Evolutionary conservation across 1,139 yeast genomes (phyloP), one percentile per base, ranked within the genome.

Genomic region (Sugiyamaella sp.): DNA sequence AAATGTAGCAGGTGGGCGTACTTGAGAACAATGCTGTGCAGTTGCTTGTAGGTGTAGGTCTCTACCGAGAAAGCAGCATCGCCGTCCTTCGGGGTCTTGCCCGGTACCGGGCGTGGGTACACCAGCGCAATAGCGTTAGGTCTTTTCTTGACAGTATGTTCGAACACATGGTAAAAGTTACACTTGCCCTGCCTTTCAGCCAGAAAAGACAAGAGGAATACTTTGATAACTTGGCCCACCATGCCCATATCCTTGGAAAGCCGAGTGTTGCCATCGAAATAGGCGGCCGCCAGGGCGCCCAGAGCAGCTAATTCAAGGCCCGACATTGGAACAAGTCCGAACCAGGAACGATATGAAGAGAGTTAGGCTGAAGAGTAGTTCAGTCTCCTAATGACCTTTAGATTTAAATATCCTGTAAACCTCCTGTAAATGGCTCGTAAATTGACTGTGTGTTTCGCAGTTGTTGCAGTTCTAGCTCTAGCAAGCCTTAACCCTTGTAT

Each of bases 111-210:
- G 59, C 81, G 75, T 2, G 93, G 85, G 66, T 83, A 88, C 3
- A 80, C 73, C 39, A 89, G 71, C 1, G 89, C 90, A 20, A 69
- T 64, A 46, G 74, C 74, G 57, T 81, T 68, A n/a, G 89, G 85
- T 60, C 79, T 66, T 56, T 72, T 71, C 33, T 64, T 57, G 1
- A 76, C 89, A 6, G 80, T 70, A 39, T 72, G 64, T 62, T 84
- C 90, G 62, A 86, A 82, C 24, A 72, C 62, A 66, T 85, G 84
- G 89, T 91, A 86, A 64, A 76, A 81, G 63, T 84, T 84, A 52
- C 84, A 82, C 57, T 73, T 75, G 16, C 80, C 81, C 42, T 77
- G 68, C 48, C 71, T 66, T 41, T 48, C 53, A 12, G 54, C 52
- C 19, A 51, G 14, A 20, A 42, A 40, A 14, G 51, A 32, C 10